Base-by-base conservation (phyloP, 2,329 filamentous ascomycete genomes). In the Clarireedia hainanense region DNA sequence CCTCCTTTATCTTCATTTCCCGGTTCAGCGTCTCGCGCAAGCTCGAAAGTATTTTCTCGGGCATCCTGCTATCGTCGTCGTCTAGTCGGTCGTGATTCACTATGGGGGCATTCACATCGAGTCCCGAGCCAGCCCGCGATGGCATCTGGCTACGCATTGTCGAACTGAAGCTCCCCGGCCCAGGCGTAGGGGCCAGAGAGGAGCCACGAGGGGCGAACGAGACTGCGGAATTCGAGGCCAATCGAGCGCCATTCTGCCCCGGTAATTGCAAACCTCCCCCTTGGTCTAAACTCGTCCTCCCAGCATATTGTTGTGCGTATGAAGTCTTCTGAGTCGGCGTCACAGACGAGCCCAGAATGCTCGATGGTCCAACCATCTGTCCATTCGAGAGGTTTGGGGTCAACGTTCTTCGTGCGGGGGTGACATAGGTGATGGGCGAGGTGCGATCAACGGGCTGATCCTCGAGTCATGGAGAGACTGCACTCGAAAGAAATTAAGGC, bases 1-100 rank as follows among this genome's bases (percentile, higher is more conserved):
- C 94, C 66, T 92, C 88, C 72, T 95, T 96, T 69, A 99, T 97
- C 77, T 97, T 97, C 74, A 91, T 85, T 74, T 99, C 95, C 67
- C 95, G 92, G 63, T 91, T 92, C 61, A 99, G 86, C 67, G 86
- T 83, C 65, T 96, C 91, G 66, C 87, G 85, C 60, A 96, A 79
- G 51, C 82, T 77, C 23, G 84, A 80, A 65, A 96, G 83, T 42
- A 84, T 80, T 71, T 90, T 84, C 69, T 95, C 90, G 14, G 84
- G 79, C 9, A 78, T 79, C 60, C 64, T 75, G 63, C 66, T 72
- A 57, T 83, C 80, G 52, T 84, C 82, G 62, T 89, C 85, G 54
- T 86, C 85, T 37, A 80, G 68, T 65, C 80, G 81, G 57, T 83
- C 80, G 64, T 79, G 71, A 64, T 72, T 73, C 24, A 60, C 54